These are phyloP conservation scores for Clarireedia paspali DNA, from an alignment of 2,329 filamentous ascomycete species.

Conservation along the genomic window DNA sequence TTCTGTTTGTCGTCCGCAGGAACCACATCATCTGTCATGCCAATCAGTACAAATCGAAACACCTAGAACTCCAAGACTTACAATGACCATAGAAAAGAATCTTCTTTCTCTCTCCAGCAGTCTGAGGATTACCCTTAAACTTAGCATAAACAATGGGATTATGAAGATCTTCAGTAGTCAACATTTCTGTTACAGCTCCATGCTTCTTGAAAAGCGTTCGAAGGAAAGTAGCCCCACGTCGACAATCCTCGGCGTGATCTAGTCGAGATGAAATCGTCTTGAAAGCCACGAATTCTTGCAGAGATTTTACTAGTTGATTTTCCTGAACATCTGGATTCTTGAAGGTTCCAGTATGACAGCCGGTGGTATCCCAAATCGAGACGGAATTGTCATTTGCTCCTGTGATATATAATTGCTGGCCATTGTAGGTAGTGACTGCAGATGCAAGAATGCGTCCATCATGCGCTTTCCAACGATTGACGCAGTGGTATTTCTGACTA, in stretches of 20 bases:
- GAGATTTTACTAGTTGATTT: constrained; percentile 58
- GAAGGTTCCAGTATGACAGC: constrained; percentile 26
- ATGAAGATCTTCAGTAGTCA: constrained; percentile 67
- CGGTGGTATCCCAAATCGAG: constrained; percentile 73
- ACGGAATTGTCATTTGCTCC: constrained; percentile 89
- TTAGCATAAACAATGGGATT: constrained; percentile 93
- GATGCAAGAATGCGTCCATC: constrained; percentile 82
- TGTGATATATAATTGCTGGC: constrained; percentile 80
- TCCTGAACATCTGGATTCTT: constrained; percentile 30
- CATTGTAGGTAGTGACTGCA: constrained; percentile 60
- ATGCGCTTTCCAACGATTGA: constrained; percentile 75
- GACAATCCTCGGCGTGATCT: constrained; percentile 84
- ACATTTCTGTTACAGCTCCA: constrained; percentile 80
- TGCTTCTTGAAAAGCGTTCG: constrained; percentile 87
- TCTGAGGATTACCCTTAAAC: constrained; percentile 68
- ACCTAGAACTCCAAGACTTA: constrained; percentile 9
- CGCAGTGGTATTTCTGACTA: constrained; percentile 75
- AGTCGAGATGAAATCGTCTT: constrained; percentile 84
- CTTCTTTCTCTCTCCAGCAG: constrained; percentile 63
- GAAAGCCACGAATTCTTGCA: constrained; percentile 83
- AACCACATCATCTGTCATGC: constrained; percentile 67
- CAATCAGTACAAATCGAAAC: constrained; percentile 1
- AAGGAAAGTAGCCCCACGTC: constrained; percentile 83
- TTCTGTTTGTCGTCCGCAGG: constrained; percentile 74
- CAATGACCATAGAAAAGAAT: constrained; percentile 95